phyloP scores from a whole-genome alignment of 2,329 filamentous ascomycete species.

The Chaetomiaceae sp. region DNA sequence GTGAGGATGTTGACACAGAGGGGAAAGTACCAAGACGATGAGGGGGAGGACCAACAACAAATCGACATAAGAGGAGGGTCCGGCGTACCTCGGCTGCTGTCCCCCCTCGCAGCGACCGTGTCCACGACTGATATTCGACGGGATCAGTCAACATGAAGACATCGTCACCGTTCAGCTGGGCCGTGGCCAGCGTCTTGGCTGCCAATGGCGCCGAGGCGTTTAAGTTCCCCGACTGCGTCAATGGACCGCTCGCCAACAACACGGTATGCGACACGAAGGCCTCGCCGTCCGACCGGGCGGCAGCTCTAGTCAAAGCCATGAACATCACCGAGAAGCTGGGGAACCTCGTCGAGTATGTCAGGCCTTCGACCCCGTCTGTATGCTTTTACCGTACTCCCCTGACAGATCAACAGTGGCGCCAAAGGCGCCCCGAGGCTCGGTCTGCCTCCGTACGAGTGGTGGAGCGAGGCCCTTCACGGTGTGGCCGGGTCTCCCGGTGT shows the following conservation, averaged over 20 bases:
- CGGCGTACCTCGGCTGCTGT: too few relatives aligned
- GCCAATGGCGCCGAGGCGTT: conserved; percentile 11
- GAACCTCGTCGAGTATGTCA: conserved; percentile 22
- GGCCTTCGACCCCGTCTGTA: not conserved
- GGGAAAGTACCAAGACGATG: too few relatives aligned
- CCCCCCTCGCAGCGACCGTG: too few relatives aligned
- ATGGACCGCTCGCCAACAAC: conserved; percentile 18
- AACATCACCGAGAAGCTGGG: conserved; percentile 21
- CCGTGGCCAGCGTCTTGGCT: not conserved
- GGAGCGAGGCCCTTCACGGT: conserved; percentile 54
- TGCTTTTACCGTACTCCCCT: not conserved
- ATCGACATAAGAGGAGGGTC: too few relatives aligned
- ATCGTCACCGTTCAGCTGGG: not conserved
- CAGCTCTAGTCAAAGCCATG: conserved; percentile 20
- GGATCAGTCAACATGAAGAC: conserved; percentile 1
- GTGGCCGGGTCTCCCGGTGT: conserved; percentile 47
- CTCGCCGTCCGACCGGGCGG: conserved; percentile 17
- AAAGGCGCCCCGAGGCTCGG: conserved; percentile 48
- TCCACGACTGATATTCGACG: too few relatives aligned
- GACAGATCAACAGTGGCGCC: conserved; percentile 20
- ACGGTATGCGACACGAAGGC: conserved; percentile 19
- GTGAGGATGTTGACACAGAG: too few relatives aligned
- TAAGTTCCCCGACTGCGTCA: conserved; percentile 20
- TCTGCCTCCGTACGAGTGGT: conserved; percentile 51
- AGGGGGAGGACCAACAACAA: too few relatives aligned